Base-by-base conservation (phyloP, 2,329 filamentous ascomycete genomes). In the Keithomyces neogunnii region DNA sequence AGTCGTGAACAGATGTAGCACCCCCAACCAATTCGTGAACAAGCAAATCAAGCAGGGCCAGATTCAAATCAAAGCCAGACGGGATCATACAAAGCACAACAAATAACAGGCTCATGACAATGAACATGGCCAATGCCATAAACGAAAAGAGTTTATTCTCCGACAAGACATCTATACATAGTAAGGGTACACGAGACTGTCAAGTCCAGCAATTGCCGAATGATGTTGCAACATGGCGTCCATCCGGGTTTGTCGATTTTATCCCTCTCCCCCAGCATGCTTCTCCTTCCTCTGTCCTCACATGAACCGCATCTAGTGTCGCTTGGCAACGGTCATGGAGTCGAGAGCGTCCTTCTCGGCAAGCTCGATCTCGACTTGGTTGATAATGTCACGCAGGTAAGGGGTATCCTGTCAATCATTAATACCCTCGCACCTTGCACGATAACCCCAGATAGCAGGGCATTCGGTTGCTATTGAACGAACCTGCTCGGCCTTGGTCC, bases 401-500 rank as follows among this genome's bases (percentile, higher is more conserved):
- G 74, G 74, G 36, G 67, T 61, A 59, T 83, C 80, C 73, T 78
- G 55, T 52, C 56, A 43, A 7, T 4, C 8, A 11, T 36, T 36
- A 28, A 7, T 28, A 29, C 7, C 43, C 9, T 30, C 45, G 7
- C 10, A 44, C 40, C 5, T 40, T 8, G 3, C 10, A 35, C 33
- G 10, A 35, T 35, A 6, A 35, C 7, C 11, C 7, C 7, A 45
- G 11, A 45, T 11, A 3, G 28, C 30, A 10, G 32, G 13, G 10
- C 4, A 10, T 32, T 10, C 2, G 31, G 19, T n/a, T n/a, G 19
- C 26, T 10, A 35, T 29, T 13, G 6, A 13, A 55, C 68, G 63
- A 65, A 78, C 75, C 61, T 78, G 73, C 63, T 77, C 71, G 59
- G 73, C 60, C 71, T 78, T 81, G 60, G 76, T 81, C 80, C 79